phyloP scores from a whole-genome alignment of 2,329 filamentous ascomycete species.

The Trichophyton simii region DNA sequence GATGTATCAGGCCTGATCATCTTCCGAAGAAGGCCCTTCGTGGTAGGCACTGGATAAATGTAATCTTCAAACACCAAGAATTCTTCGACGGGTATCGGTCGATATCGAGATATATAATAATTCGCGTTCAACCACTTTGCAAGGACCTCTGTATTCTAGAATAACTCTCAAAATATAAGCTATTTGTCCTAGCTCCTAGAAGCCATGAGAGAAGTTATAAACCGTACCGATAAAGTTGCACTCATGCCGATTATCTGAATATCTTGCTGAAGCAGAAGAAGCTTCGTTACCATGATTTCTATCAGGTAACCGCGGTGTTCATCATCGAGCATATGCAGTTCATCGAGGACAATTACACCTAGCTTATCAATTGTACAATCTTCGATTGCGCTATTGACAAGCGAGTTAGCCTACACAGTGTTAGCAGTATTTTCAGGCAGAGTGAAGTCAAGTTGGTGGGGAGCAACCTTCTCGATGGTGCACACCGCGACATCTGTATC shows the following conservation, averaged over 20 bases:
- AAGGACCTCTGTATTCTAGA: slow-evolving; percentile 57
- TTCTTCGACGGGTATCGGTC: slow-evolving; percentile 63
- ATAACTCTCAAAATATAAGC: not conserved
- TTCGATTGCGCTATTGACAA: slow-evolving; percentile 61
- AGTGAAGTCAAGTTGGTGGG: slow-evolving; percentile 13
- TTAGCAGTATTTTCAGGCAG: not conserved
- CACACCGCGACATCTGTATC: slow-evolving; percentile 69
- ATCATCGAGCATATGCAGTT: slow-evolving; percentile 73
- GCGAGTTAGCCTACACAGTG: slow-evolving; percentile 50
- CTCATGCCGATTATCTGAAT: slow-evolving; percentile 70
- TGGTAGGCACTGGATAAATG: slow-evolving; percentile 52
- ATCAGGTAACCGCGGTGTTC: slow-evolving; percentile 62
- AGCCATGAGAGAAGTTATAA: not conserved
- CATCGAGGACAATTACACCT: slow-evolving; percentile 57
- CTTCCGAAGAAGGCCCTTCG: slow-evolving; percentile 46
- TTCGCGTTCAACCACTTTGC: slow-evolving; percentile 59
- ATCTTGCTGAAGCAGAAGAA: slow-evolving; percentile 53
- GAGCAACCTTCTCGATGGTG: slow-evolving; percentile 59
- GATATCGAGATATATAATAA: slow-evolving; percentile 60
- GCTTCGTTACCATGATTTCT: slow-evolving; percentile 60
- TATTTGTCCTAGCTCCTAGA: not conserved
- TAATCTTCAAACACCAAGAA: slow-evolving; percentile 59
- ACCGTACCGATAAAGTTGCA: slow-evolving; percentile 55
- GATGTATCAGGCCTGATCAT: slow-evolving; percentile 39
- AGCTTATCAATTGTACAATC: slow-evolving; percentile 54